Evolutionary conservation across 2,329 filamentous ascomycete species (phyloP), one percentile per base, ranked within the genome.

Genomic region (Ilyonectria sp.): DNA sequence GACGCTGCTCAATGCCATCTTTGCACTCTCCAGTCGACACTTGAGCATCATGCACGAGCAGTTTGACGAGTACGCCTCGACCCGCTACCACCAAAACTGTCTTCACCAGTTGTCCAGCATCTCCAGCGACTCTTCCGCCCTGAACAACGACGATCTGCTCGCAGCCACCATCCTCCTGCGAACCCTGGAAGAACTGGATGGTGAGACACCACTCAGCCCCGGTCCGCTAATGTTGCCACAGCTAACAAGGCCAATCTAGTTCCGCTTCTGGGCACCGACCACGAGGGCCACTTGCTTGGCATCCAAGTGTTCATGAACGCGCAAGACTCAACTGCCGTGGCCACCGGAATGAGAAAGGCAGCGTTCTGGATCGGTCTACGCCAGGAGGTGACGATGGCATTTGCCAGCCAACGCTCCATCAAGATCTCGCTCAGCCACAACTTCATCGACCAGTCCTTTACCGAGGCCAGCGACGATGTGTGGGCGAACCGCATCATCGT

Each of bases 401-500:
- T 86, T 49, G 83, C 84, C 44, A 84, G 82, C 56, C 81, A 85
- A 65, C 77, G 82, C 59, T 79, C 82, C 0, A 82, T 86, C 31
- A 81, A 84, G 23, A 82, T 88, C n/a, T 85, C 82, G 15, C 80
- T 90, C 1, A 80, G 84, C 15, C 82, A 86, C 52, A 82, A 79
- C 23, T 84, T 88, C 40, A 82, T 88, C 46, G 86, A 89, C 71
- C 83, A 84, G n/a, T 84, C 83, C 0, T 81, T 87, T 10, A 79
- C 81, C 2, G 78, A 82, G 0, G 81, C 83, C 0, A 83, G 84
- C 49, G 88, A 90, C 68, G 85, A 85, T 65, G 82, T 82, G 1
- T 90, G 88, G 88, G 86, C 89, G 2, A 90, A 91, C 75, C 84
- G 89, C 17, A 87, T 89, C 17, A 84, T 92, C 0, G 84, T 89